Evolutionary conservation across 768 basidiomycete genomes (phyloP).

Genomic region (Podaxis sp.): DNA sequence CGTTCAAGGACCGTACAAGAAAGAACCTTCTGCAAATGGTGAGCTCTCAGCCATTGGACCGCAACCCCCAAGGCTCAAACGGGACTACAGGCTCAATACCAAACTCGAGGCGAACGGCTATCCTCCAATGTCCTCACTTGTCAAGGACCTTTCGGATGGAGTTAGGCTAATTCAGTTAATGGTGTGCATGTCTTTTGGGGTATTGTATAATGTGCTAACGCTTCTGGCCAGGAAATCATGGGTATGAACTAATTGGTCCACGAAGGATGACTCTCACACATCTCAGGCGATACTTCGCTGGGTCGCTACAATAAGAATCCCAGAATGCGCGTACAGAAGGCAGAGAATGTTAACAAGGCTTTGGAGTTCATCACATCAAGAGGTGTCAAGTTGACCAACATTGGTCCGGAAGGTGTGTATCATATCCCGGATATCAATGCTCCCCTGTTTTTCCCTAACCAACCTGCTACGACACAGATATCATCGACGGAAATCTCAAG

Average conservation of each 20-base stretch:
- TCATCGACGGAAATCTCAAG: constrained; percentile 98
- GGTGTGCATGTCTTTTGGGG: constrained; percentile 43
- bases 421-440: background rate
- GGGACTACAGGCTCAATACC: constrained; percentile 79
- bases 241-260: constrained; percentile 41
- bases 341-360: constrained; percentile 97
- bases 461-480: constrained; percentile 55
- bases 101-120: constrained; percentile 86
- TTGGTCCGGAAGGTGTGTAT: constrained; percentile 85
- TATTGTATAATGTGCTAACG: background rate
- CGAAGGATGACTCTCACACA: background rate
- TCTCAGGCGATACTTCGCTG: constrained; percentile 82
- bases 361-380: constrained; percentile 92
- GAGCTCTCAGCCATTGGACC: constrained; percentile 7
- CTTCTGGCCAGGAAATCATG: constrained; percentile 84
- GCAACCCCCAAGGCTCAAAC: constrained; percentile 10
- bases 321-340: constrained; percentile 91
- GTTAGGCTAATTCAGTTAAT: constrained; percentile 94
- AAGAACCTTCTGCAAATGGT: constrained; percentile 94
- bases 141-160: constrained; percentile 91
- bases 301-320: constrained; percentile 94
- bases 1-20: constrained; percentile 69
- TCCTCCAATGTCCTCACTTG: constrained; percentile 86
- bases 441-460: background rate
- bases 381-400: constrained; percentile 95